Conservation (phyloP, 371 early-diverging fungal genomes). For the Mucor ambiguus region DNA sequence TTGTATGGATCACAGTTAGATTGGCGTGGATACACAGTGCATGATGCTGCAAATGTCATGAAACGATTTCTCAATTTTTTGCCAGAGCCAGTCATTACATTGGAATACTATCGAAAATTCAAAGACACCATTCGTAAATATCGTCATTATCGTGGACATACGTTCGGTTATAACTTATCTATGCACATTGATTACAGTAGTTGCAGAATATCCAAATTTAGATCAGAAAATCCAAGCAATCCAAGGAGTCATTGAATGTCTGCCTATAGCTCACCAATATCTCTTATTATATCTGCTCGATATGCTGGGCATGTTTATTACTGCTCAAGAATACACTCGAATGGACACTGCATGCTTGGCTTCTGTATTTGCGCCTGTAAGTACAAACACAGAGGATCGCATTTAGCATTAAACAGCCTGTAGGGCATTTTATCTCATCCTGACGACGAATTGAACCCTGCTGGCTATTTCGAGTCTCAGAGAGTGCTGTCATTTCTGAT, state of each 20-base stretch:
- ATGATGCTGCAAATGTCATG: conserved; percentile 67
- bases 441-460: conserved; percentile 55
- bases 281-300: conserved; percentile 62
- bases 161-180: not conserved
- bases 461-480: conserved; percentile 58
- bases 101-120: conserved; percentile 54
- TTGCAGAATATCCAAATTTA: not conserved
- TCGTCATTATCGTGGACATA: not conserved
- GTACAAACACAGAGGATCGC: not conserved
- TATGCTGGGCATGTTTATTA: conserved; percentile 53
- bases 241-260: conserved; percentile 47
- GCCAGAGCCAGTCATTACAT: conserved; percentile 62
- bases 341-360: conserved; percentile 62
- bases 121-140: conserved; percentile 32
- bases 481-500: conserved; percentile 60
- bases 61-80: conserved; percentile 63
- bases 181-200: not conserved
- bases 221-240: conserved; percentile 45
- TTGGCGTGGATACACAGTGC: conserved; percentile 61
- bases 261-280: conserved; percentile 58
- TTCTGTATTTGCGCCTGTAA: conserved; percentile 62
- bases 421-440: conserved; percentile 59
- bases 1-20: conserved; percentile 56
- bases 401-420: not conserved
- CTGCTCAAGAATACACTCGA: conserved; percentile 50